A percentile compares a stretch with the other conserved stretches of the same genome.
Conservation (phyloP, 1,284 basidiomycete species). For the Cryptococcus deneoformans region DNA sequence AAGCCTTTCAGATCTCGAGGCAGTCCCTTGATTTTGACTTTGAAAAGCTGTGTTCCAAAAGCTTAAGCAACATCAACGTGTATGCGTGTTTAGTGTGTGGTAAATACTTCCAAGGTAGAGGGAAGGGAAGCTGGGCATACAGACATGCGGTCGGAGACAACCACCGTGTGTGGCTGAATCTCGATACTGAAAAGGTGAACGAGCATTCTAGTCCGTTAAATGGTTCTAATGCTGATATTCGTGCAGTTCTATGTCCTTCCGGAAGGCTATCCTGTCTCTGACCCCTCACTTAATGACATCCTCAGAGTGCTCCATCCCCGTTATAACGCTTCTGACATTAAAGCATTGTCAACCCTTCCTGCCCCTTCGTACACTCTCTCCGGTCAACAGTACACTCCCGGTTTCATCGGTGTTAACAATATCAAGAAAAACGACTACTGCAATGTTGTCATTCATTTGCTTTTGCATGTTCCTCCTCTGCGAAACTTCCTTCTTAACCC, state of each 20-base stretch:
- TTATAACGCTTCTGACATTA: conserved; percentile 58
- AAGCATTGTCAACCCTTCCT: conserved; percentile 58
- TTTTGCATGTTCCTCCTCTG: conserved; percentile 86
- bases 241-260: conserved; percentile 92
- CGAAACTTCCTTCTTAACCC: conserved; percentile 83
- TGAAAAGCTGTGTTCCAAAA: conserved; percentile 97
- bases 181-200: conserved; percentile 81
- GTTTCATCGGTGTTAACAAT: conserved; percentile 96
- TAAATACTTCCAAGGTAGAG: conserved; percentile 98
- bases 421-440: conserved; percentile 96
- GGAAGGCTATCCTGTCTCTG: conserved; percentile 92
- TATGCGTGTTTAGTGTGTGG: conserved; percentile 98
- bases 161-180: conserved; percentile 97
- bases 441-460: conserved; percentile 93
- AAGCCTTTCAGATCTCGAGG: conserved; percentile 68
- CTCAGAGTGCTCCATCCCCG: conserved; percentile 82
- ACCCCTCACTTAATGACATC: conserved; percentile 94
- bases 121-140: conserved; percentile 89
- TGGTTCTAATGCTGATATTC: neutral
- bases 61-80: conserved; percentile 92
- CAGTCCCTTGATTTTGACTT: conserved; percentile 96
- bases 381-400: conserved; percentile 79
- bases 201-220: neutral
- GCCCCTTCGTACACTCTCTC: conserved; percentile 72
- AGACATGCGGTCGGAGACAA: conserved; percentile 96